phyloP scores from a whole-genome alignment of 371 early-diverging fungal genomes.

The Amoeboaphelidium occidentale region DNA sequence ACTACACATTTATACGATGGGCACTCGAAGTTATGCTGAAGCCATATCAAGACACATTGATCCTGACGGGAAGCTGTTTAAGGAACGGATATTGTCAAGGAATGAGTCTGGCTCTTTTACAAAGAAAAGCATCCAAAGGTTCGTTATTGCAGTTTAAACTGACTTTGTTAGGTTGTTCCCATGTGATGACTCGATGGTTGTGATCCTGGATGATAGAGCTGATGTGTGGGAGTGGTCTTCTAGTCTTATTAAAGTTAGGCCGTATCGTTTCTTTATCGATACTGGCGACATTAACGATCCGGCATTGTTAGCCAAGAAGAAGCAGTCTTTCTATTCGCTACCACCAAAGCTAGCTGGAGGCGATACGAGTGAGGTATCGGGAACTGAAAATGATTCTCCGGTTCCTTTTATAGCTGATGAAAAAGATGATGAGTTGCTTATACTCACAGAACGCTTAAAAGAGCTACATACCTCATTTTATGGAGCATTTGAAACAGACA shows the following conservation, averaged over 20 bases:
- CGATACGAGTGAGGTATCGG: too few species aligned
- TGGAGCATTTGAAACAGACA: too few species aligned
- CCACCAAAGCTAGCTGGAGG: too few species aligned
- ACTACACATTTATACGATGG: slow-evolving; percentile 98
- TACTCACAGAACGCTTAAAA: too few species aligned
- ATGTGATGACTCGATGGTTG: slow-evolving; percentile 86
- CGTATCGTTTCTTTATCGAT: slow-evolving; percentile 80
- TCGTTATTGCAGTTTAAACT: too few species aligned
- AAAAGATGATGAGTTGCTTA: too few species aligned
- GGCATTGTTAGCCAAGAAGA: too few species aligned
- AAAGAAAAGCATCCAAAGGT: slow-evolving; percentile 62
- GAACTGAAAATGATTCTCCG: too few species aligned
- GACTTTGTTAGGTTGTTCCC: too few species aligned
- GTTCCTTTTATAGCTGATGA: too few species aligned
- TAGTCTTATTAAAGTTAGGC: slow-evolving; percentile 62
- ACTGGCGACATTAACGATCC: slow-evolving; percentile 80
- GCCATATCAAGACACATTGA: slow-evolving; percentile 74
- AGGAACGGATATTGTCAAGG: slow-evolving; percentile 77
- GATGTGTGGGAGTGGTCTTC: slow-evolving; percentile 90
- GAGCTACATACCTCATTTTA: too few species aligned
- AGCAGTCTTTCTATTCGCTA: too few species aligned
- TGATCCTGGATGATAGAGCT: slow-evolving; percentile 89
- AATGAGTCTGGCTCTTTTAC: slow-evolving; percentile 80
- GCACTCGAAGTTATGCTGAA: slow-evolving; percentile 78
- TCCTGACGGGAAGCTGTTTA: slow-evolving; percentile 48